Conservation (phyloP, 83 land plant species). For the Diphasiastrum complanatum region DNA sequence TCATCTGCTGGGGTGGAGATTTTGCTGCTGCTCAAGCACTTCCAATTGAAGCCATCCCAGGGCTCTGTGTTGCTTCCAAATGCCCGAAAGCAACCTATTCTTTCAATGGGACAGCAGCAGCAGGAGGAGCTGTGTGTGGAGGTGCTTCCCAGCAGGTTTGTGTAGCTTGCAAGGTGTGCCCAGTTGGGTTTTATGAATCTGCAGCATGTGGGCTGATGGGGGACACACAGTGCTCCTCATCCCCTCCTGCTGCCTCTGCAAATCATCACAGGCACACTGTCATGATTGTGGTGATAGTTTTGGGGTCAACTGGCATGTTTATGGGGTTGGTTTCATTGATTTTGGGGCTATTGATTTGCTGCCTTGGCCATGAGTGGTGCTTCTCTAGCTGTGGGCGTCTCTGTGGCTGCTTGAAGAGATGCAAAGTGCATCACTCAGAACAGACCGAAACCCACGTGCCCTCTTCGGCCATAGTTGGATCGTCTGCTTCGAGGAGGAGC, state of each 20-base stretch:
- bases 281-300: constrained; percentile 1
- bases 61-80: too few relatives aligned
- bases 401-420: neutral
- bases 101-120: too few relatives aligned
- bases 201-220: neutral
- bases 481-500: too few relatives aligned
- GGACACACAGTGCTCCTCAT: neutral
- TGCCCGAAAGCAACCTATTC: too few relatives aligned
- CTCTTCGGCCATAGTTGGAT: too few relatives aligned
- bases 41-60: neutral
- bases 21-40: neutral
- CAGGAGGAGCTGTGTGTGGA: too few relatives aligned
- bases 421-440: neutral
- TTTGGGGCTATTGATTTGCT: too few relatives aligned
- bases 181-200: neutral
- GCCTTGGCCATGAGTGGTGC: neutral
- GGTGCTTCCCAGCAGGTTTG: neutral
- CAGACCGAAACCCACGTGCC: too few relatives aligned
- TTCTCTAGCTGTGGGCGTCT: neutral
- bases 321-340: too few relatives aligned
- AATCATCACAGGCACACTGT: too few relatives aligned
- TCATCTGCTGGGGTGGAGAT: constrained; percentile 9
- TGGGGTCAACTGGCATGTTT: too few relatives aligned
- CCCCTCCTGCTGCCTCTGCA: neutral
- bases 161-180: neutral